Evolutionary conservation across 2,329 filamentous ascomycete species (phyloP), one percentile per base, ranked within the genome.

Genomic region (Ophiosphaerella korrae): DNA sequence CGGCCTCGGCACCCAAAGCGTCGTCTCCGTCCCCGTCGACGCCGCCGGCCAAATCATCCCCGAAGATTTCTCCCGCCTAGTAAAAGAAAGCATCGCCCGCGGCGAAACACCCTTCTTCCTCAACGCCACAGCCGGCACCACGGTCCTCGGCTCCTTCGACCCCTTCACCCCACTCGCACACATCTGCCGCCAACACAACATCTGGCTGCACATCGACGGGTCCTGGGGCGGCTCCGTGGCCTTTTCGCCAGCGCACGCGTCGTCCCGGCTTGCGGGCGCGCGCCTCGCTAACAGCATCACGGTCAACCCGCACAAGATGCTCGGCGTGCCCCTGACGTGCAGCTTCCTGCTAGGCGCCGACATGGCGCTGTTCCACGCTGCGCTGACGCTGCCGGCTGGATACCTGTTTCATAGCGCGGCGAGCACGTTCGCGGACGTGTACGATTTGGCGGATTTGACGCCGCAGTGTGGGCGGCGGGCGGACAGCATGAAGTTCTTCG

Each of bases 221-320:
- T 90, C 86, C 42, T 97, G 92, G 93, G 94, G 94, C 58, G 93
- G 92, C 0, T 83, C 87, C 1, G 90, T 89, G 52, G 81, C 90
- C 58, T 97, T 97, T 63, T 66, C 65, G 55, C 12, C 47, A 75
- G 89, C 86, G 0, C 64, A 80, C n/a, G 58, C 89, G 37, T 78
- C 77, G 39, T 63, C 76, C 46, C 89, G 91, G 68, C 77, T 97
- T 8, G 72, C 77, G 1, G 93, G 93, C 12, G 79, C 83, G 2
- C 81, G 92, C 38, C 80, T 88, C 35, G 94, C 92, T 8, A 83
- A 97, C 74, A 90, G 86, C 12, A 79, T 97, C 34, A 90, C 92
- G 2, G 84, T 96, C 47, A 97, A 96, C 74, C 92, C 94, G 50
- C 94, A 99, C 77, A 97, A 97, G 77, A 97, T 97, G 94, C 83